Evolutionary conservation across 306 rosid genomes (phyloP), one percentile per base, ranked within the genome.

Genomic region (Hippophae gyantsensis): DNA sequence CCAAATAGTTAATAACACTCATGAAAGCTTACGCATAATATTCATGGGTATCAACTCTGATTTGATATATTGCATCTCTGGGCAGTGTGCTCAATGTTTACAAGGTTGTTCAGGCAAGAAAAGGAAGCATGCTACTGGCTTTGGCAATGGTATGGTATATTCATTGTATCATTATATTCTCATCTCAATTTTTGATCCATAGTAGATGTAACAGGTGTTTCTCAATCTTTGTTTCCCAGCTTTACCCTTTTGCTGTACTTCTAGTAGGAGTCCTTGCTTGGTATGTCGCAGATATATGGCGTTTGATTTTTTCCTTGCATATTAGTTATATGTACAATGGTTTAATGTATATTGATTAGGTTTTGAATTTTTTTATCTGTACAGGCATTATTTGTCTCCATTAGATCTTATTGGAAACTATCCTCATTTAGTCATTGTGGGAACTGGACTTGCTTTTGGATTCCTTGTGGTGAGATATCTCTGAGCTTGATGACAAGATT

Each of bases 391-490:
- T 70, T 77, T 88, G 77, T 93, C 97, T 72, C 94, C 96, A 46
- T 82, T 89, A 14, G 82, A 84, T 75, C 77, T 88, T 60, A 57
- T 86, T 32, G 71, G 62, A 51, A 81, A 71, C 54, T 88, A 86
- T 75, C 97, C 90, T 66, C 94, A 88, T 82, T 76, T 93, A 71
- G 87, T 84, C 48, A 43, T 88, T 7, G 27, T 79, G 70, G 99
- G 97, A 80, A 84, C 87, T 6, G 95, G 95, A 60, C 96, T 88
- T 65, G 87, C 90, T 62, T 92, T 88, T 54, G 97, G 97, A 57
- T 93, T 69, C 66, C 84, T 93, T 61, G 99, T 93, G 94, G 97
- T 88, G 72, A 77, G 81, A 65, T 51, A 61, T 42, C 56, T 48
- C 0, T 67, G 56, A 32, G 3, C 38, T 32, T 32, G 38, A 32